Base-by-base conservation (phyloP, 306 rosid species). In the Styphnolobium japonicum region DNA sequence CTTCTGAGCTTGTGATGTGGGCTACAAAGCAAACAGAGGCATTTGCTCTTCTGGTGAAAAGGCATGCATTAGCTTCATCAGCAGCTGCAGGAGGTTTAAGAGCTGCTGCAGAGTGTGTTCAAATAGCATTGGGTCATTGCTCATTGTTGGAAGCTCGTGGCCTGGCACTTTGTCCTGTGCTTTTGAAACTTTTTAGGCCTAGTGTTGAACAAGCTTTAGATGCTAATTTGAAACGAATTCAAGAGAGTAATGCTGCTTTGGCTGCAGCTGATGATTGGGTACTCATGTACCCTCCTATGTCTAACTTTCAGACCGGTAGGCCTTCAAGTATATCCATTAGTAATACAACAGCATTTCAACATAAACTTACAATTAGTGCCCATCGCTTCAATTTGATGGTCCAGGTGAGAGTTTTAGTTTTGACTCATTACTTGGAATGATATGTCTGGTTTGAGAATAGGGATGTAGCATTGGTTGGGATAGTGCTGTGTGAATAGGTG, bases 41-140 rank as follows among this genome's bases (percentile, higher is more conserved):
- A 77, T 96, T 91, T 87, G 88, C 98, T 45, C 82, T 71, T 81
- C 94, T 91, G 51, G 97, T 91, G 51, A 93, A 91, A 90, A 90
- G 99, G 73, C 98, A 96, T 72, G 99, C 98, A 15, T 84, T 96
- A 74, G 98, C 97, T 83, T 96, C 99, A 25, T 93, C 99, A 57
- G 98, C 99, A 37, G 99, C 99, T 48, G 99, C 99, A 63, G 99
- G 99, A 67, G 99, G 99, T 19, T 86, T 96, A 73, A 88, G 99
- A 89, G 99, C 99, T 85, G 98, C 99, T 16, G 99, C 98, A 3
- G 99, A 96, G 88, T 96, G 99, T 87, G 99, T 96, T 83, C 99
- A 96, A 87, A 96, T 96, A 86, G 99, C 99, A 70, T 80, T 96
- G 81, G 98, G 99, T 81, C 99, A 96, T 85, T 96, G 99, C 85